Evolutionary conservation across 2,329 filamentous ascomycete genomes (phyloP), one percentile per base, ranked within the genome.

Genomic region (Cryphonectria parasitica): DNA sequence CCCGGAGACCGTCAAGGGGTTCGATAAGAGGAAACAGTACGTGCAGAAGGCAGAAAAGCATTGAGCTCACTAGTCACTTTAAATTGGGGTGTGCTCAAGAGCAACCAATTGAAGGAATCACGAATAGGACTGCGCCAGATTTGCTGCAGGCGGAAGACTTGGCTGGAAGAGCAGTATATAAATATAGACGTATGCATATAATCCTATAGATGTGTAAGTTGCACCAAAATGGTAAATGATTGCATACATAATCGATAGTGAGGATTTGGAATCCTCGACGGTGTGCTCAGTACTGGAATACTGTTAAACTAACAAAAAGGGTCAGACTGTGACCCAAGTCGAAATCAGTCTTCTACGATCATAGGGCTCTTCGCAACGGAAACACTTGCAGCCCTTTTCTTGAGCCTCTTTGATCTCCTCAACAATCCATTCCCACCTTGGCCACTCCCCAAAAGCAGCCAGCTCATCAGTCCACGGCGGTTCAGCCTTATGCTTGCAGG

Each of bases 1-100:
- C 25, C 63, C 68, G 7, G 41, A 52, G 22, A 70, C 39, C 39
- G 66, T 72, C 31, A 69, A 62, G 52, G 56, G 43, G 28, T 61
- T 69, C 25, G 58, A 73, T 22, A 58, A 31, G 43, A 34, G 7
- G 39, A 71, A 69, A 63, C 28, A 66, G 28, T 72, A 70, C 64
- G 36, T 66, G 25, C 64, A 66, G 28, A 49, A 54, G 31, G 1
- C 43, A 22, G 13, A 49, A 1, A 28, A 28, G 11, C 52, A 28
- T 28, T 56, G 25, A 56, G n/a, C 3, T 54, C n/a, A 28, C 11
- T 8, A 22, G 2, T 13, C 10, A 52, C 19, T 22, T 8, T 3
- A n/a, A 22, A 3, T 6, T 19, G 7, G n/a, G 0, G n/a, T 25
- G 3, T 54, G 10, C n/a, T 25, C 22, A n/a, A 49, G 19, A n/a